Percentiles rank a stretch among this genome's conserved stretches.
Conservation (phyloP, 1,139 yeast genomes). For the Nadsonia starkeyi-henricii region DNA sequence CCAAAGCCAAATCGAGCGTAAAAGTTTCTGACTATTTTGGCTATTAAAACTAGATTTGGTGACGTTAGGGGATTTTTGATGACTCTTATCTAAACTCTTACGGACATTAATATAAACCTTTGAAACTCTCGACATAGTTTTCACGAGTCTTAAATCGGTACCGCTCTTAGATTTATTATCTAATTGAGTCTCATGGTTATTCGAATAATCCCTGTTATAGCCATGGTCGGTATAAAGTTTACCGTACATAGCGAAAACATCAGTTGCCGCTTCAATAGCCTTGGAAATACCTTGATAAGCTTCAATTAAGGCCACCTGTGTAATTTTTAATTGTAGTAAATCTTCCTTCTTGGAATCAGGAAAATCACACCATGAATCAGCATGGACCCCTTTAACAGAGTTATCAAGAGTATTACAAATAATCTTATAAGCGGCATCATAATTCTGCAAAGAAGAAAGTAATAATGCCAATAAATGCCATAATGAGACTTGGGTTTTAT, state of each 20-base stretch:
- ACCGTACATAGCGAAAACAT: conserved; percentile 47
- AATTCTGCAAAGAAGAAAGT: conserved; percentile 39
- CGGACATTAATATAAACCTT: background rate
- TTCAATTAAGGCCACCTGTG: conserved; percentile 62
- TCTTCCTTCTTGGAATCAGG: conserved; percentile 34
- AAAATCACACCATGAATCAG: conserved; percentile 16
- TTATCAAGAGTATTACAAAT: conserved; percentile 28
- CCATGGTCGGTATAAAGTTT: conserved; percentile 12
- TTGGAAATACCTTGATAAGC: conserved; percentile 44
- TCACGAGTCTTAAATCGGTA: background rate
- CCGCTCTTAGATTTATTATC: background rate
- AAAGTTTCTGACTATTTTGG: background rate
- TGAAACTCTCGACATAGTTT: background rate
- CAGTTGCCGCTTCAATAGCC: conserved; percentile 53
- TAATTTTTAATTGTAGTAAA: conserved; percentile 57
- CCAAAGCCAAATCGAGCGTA: conserved; percentile 44
- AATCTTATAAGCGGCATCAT: conserved; percentile 31
- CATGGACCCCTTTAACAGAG: conserved; percentile 9
- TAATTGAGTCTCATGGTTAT: background rate
- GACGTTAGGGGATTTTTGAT: background rate
- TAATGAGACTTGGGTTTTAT: conserved; percentile 31
- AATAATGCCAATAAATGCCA: conserved; percentile 41
- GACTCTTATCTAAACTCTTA: background rate
- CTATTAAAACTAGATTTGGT: background rate
- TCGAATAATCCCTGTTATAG: too few species aligned